phyloP scores from a whole-genome alignment of 192 early-diverging fungal genomes.

The Backusella westeae region DNA sequence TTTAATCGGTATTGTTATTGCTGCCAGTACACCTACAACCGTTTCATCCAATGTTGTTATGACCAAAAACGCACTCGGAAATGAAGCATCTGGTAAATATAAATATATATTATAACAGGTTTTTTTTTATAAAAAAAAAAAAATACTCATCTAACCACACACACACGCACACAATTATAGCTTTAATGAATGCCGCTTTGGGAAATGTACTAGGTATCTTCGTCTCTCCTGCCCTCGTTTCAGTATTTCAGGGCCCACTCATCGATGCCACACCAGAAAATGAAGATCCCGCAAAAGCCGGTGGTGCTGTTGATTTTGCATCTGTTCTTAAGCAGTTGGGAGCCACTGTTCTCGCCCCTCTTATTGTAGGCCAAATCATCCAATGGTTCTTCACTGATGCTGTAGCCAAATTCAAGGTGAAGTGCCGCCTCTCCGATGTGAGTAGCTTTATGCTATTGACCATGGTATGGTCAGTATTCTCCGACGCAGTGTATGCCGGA shows the following conservation, averaged over 20 bases:
- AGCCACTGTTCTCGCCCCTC: conserved; percentile 59
- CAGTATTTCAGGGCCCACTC: conserved; percentile 41
- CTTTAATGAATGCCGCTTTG: conserved; percentile 65
- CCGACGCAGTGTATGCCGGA: conserved; percentile 61
- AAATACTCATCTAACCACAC: background rate
- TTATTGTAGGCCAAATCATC: conserved; percentile 60
- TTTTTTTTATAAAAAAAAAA: background rate
- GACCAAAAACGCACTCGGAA: conserved; percentile 68
- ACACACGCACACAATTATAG: conserved; percentile 13
- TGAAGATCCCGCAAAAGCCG: background rate
- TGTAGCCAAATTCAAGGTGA: conserved; percentile 46
- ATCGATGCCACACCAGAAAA: conserved; percentile 21
- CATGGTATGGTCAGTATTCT: conserved; percentile 73
- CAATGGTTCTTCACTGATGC: conserved; percentile 44
- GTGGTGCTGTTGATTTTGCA: conserved; percentile 46
- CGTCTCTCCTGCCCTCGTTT: conserved; percentile 53
- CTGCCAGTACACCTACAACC: conserved; percentile 65
- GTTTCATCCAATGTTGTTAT: conserved; percentile 78
- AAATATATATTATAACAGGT: background rate
- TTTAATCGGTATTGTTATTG: conserved; percentile 62
- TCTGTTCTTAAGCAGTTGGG: conserved; percentile 54
- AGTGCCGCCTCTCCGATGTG: conserved; percentile 52
- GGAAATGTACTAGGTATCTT: conserved; percentile 71
- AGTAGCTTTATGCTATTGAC: conserved; percentile 58
- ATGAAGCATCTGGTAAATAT: conserved; percentile 51